phyloP scores from a whole-genome alignment of 805 yeast genomes.

The Candida jianshihensis region DNA sequence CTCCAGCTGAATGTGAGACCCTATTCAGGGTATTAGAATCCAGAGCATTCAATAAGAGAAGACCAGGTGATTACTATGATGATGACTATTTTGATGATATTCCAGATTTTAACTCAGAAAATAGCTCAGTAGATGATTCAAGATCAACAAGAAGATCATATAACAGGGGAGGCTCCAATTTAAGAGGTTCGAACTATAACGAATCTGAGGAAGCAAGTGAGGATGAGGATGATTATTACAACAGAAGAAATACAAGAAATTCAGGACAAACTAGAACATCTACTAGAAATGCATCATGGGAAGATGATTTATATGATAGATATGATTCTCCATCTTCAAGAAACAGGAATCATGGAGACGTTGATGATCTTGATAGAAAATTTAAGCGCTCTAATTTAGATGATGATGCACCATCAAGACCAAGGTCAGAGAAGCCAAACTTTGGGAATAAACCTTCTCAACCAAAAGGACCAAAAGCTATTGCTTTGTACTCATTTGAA shows the following conservation, averaged over 20 bases:
- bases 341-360: conserved; percentile 16
- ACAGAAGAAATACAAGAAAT: conserved; percentile 20
- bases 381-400: conserved; percentile 34
- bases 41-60: conserved; percentile 65
- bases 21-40: conserved; percentile 81
- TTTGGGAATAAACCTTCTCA: conserved; percentile 21
- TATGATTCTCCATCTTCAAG: conserved; percentile 22
- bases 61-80: conserved; percentile 36
- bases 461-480: conserved; percentile 61
- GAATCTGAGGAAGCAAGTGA: conserved; percentile 24
- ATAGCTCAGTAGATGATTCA: conserved; percentile 23
- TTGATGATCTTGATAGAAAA: conserved; percentile 33
- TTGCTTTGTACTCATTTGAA: conserved; percentile 80
- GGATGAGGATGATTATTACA: conserved; percentile 36
- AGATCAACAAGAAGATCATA: conserved; percentile 15
- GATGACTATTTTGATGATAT: conserved; percentile 71
- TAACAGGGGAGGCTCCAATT: conserved; percentile 9
- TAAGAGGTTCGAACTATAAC: conserved; percentile 12
- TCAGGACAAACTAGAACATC: conserved; percentile 11
- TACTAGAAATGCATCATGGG: conserved; percentile 55
- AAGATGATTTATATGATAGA: conserved; percentile 77
- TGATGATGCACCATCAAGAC: conserved; percentile 33
- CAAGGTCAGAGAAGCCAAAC: conserved; percentile 35
- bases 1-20: conserved; percentile 88
- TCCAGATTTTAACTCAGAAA: conserved; percentile 20